Percentiles rank a stretch among this genome's conserved stretches.
Evolutionary conservation across 2,329 filamentous ascomycete species (phyloP).

Genomic region (Fonsecaea pedrosoi): DNA sequence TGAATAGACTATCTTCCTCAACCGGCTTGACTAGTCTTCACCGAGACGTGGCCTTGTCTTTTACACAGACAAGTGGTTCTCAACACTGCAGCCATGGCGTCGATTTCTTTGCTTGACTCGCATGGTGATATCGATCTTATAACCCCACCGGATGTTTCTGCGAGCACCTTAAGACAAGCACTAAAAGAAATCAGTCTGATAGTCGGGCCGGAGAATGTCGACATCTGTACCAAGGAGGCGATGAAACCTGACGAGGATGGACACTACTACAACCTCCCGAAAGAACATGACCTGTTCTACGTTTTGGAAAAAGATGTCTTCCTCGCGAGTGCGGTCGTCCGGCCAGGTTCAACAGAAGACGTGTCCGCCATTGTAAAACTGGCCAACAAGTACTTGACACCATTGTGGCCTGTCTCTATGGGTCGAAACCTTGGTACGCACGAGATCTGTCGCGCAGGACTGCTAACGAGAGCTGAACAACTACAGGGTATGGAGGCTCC

Average conservation of each 20-base stretch:
- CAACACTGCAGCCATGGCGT: neutral
- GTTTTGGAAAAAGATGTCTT: conserved; percentile 22
- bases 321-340: conserved; percentile 12
- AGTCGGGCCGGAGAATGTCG: conserved; percentile 19
- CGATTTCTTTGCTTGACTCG: conserved; percentile 7
- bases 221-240: conserved; percentile 5
- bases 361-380: conserved; percentile 42
- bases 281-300: conserved; percentile 23
- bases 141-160: conserved; percentile 14
- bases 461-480: neutral
- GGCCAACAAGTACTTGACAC: conserved; percentile 45
- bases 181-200: conserved; percentile 2
- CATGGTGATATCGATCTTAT: conserved; percentile 3
- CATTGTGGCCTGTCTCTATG: conserved; percentile 45
- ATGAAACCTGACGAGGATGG: conserved; percentile 21
- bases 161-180: conserved; percentile 2
- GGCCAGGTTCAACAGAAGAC: conserved; percentile 43
- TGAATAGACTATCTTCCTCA: neutral
- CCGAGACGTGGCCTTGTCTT: neutral
- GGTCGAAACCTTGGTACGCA: conserved; percentile 50
- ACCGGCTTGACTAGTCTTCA: neutral
- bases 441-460: neutral
- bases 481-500: conserved; percentile 56
- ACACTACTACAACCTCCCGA: conserved; percentile 21
- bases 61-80: neutral